phyloP scores from a whole-genome alignment of 352 stramenopile species.

The Stramenopiles sp. region DNA sequence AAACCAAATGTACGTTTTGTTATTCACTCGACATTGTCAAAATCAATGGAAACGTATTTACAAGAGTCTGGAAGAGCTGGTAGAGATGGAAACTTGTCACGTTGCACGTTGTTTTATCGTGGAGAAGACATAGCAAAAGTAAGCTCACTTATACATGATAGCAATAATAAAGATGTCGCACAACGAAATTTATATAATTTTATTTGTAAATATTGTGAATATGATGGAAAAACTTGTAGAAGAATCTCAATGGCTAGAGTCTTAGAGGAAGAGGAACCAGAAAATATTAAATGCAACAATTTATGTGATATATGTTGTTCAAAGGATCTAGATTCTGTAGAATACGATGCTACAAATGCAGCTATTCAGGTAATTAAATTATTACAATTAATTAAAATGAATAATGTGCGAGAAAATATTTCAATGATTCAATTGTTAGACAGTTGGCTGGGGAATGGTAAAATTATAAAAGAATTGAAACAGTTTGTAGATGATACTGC shows the following conservation, averaged over 20 bases:
- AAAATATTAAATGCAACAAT: neutral
- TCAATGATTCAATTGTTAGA: slow-evolving; percentile 1
- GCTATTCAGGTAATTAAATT: neutral
- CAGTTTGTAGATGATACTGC: neutral
- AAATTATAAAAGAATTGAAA: neutral
- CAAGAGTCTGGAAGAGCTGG: slow-evolving; percentile 86
- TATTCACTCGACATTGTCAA: slow-evolving; percentile 51
- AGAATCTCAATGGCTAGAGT: neutral
- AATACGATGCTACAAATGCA: neutral
- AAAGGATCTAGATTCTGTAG: neutral
- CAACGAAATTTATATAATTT: neutral
- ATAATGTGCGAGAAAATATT: neutral
- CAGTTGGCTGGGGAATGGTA: neutral
- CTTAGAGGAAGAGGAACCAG: neutral
- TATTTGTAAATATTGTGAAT: neutral
- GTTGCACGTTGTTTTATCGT: slow-evolving; percentile 64
- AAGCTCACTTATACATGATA: slow-evolving; percentile 45
- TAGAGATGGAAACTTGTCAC: slow-evolving; percentile 59
- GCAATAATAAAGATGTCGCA: slow-evolving; percentile 32
- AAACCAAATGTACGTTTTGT: slow-evolving; percentile 72
- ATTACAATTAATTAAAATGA: neutral
- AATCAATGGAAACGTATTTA: slow-evolving; percentile 86
- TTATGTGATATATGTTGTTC: neutral
- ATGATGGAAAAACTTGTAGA: neutral
- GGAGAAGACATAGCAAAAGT: slow-evolving; percentile 49